Conservation (phyloP, 257 asterid genomes). For the Scutellaria galericulata region DNA sequence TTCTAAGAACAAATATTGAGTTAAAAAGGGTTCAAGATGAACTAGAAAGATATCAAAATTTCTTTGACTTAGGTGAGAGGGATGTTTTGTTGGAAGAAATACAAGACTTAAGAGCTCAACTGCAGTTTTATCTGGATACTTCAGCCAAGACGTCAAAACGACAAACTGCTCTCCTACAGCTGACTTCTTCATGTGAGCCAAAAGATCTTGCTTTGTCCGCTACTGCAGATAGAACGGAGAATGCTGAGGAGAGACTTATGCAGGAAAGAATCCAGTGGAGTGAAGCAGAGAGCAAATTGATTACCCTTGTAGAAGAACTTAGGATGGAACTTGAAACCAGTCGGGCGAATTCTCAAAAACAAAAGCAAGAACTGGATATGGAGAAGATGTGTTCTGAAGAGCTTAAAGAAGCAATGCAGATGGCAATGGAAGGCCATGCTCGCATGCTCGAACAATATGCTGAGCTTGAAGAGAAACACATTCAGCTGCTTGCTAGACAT, state of each 20-base stretch:
- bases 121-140: constrained; percentile 73
- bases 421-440: constrained; percentile 99
- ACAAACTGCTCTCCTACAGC: constrained; percentile 63
- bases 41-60: constrained; percentile 76
- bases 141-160: constrained; percentile 61
- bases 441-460: constrained; percentile 99
- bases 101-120: constrained; percentile 81
- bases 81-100: constrained; percentile 92
- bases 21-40: constrained; percentile 79
- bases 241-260: constrained; percentile 65
- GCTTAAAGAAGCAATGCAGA: constrained; percentile 96
- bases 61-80: constrained; percentile 95
- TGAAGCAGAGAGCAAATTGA: constrained; percentile 94
- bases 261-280: constrained; percentile 82
- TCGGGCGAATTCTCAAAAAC: constrained; percentile 56
- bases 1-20: constrained; percentile 76
- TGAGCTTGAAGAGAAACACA: constrained; percentile 94
- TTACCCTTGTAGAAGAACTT: constrained; percentile 80
- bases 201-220: constrained; percentile 52
- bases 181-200: constrained; percentile 70
- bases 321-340: constrained; percentile 69
- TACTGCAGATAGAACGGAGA: constrained; percentile 53
- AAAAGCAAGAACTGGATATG: constrained; percentile 76
- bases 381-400: constrained; percentile 91
- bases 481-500: constrained; percentile 80